Base-by-base conservation (phyloP, 805 yeast species). In the Candida ponderosae region DNA sequence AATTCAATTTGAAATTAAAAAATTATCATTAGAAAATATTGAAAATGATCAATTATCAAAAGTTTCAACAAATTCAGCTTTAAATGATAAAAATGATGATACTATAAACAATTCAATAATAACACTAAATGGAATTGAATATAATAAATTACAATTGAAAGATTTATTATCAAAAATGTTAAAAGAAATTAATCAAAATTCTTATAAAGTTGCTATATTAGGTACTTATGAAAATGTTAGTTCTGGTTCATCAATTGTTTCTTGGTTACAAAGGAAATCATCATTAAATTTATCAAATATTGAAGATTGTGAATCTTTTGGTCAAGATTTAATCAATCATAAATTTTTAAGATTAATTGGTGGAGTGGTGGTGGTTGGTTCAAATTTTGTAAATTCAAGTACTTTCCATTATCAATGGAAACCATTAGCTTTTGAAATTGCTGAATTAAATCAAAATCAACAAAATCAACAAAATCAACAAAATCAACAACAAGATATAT, bases 361-460 rank as follows among this genome's bases (percentile, higher is more conserved):
- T 20, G 66, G 78, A 24, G 28, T n/a, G n/a, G n/a, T n/a, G n/a
- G n/a, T n/a, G n/a, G 76, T 83, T 33, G 90, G 90, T 6, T 69
- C 76, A 35, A 73, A 74, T 36, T 86, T 86, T 57, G 86, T 81
- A 37, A 85, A 83, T 56, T 76, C 87, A 17, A 74, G 87, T 3
- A 80, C 77, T 38, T 76, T 80, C 55, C 69, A 65, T 49, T 86
- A 85, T 52, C 95, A 85, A 58, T 87, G 95, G 95, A 79, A 76
- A 43, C 78, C 78, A 4, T 59, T 68, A 41, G 83, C 84, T 1
- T 83, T 73, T 52, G 76, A 72, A 42, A 62, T 74, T 33, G 76
- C 79, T 3, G 67, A 63, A 15, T 15, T 63, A 9, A 44, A 39
- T 18, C 48, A 53, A 17, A 43, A 38, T 31, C 45, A 43, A 8